Evolutionary conservation across 2,329 filamentous ascomycete species (phyloP).

Genomic region (Cladosporium sp.): DNA sequence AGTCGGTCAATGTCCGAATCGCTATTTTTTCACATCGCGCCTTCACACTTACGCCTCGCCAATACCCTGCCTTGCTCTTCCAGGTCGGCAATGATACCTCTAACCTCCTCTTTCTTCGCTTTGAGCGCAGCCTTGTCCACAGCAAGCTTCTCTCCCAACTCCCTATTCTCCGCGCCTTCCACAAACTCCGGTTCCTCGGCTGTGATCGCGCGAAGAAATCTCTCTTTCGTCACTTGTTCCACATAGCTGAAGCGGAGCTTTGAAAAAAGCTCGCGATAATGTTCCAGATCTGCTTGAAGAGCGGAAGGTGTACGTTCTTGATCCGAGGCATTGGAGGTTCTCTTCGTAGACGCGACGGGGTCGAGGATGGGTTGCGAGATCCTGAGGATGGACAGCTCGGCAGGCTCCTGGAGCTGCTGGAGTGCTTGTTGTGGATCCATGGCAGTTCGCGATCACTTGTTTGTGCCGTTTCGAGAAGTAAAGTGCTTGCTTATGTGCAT

Average conservation of each 20-base stretch:
- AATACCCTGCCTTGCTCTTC: constrained; percentile 61
- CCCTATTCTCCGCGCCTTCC: constrained; percentile 74
- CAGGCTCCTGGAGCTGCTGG: constrained; percentile 51
- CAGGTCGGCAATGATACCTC: constrained; percentile 66
- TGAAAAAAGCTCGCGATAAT: constrained; percentile 93
- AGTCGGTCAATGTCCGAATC: background rate
- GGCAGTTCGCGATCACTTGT: background rate
- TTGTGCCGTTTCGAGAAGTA: too few relatives aligned
- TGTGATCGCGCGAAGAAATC: constrained; percentile 89
- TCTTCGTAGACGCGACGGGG: constrained; percentile 37
- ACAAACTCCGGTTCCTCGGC: constrained; percentile 86
- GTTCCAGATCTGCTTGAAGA: constrained; percentile 75
- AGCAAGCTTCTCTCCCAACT: constrained; percentile 66
- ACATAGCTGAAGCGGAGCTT: constrained; percentile 97
- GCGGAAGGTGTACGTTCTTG: constrained; percentile 69
- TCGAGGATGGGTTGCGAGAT: constrained; percentile 34
- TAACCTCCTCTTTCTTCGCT: constrained; percentile 73
- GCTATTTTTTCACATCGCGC: background rate
- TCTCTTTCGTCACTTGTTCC: constrained; percentile 98
- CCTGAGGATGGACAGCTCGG: constrained; percentile 58
- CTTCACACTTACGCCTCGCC: constrained; percentile 40
- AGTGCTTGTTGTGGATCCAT: constrained; percentile 21
- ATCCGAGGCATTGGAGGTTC: constrained; percentile 69
- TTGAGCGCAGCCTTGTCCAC: constrained; percentile 73
- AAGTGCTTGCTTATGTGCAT: background rate